Base-by-base conservation (phyloP, 768 basidiomycete species). In the Paxillus rubicundulus region DNA sequence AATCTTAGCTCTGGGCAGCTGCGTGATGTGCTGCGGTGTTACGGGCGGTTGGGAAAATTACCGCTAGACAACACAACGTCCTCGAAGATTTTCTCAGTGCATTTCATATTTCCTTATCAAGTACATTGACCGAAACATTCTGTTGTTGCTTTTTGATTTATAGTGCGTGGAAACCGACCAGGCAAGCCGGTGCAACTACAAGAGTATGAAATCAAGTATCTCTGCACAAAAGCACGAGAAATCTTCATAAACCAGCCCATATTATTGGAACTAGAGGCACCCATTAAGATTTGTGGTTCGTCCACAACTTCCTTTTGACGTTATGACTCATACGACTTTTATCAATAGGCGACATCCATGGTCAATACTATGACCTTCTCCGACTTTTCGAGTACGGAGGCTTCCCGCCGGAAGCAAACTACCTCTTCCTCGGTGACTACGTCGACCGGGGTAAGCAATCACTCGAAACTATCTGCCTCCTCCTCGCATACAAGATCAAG, bases 401-500 rank as follows among this genome's bases (percentile, higher is more conserved):
- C 50, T 99, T 99, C 75, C 96, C 96, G 32, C 96, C 96, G 76
- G 96, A 99, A 84, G 94, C 96, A 54, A 99, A 99, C 77, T 99
- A 99, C 76, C 89, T 99, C 61, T 99, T 99, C 83, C 85, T 99
- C 48, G 96, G 96, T 57, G 96, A 99, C 76, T 99, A 99, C 68
- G 96, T 99, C 66, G 96, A 99, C 77, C 87, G 96, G 70, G 96
- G 96, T 63, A 99, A 99, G 74, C 96, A 99, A 73, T 93, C 90
- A 43, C 82, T 99, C 65, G 96, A 99, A 77, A 99, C 96, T n/a
- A 99, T 99, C 70, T 98, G 96, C 70, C 85, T 99, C 42, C 81
- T 99, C 54, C 85, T 99, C 61, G 95, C 96, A 42, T 99, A 99
- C 89, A 99, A 99, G 83, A 96, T 96, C 81, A 99, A 98, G 82